Base-by-base conservation (phyloP, 805 yeast genomes). In the Candida chilensis region DNA sequence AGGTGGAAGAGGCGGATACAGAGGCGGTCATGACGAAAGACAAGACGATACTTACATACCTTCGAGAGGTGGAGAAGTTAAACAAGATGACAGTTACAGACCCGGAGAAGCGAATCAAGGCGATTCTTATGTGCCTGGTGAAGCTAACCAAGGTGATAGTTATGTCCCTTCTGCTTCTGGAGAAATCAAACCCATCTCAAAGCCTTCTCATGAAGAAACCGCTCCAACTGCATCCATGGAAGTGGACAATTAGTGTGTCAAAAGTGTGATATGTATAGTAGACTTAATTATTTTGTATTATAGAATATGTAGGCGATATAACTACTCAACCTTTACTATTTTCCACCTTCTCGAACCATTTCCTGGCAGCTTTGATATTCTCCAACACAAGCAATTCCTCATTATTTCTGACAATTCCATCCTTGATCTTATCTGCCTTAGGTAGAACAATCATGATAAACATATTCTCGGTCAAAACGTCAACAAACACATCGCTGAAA, bases 401-500 rank as follows among this genome's bases (percentile, higher is more conserved):
- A 20, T 52, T 52, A 24, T 47, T 57, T 11, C 52, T 41, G 33
- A 35, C 37, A 14, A 31, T 35, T 4, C 33, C 30, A 12, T 37
- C 45, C 16, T 27, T 37, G 2, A 33, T 32, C 18, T 33, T 37
- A 25, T 61, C 60, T 33, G 68, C 73, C 33, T 57, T 59, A 5
- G 25, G 25, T 44, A 75, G 55, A 5, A 74, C 74, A 27, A 75
- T 67, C 64, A 75, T 74, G 28, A 76, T 71, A 51, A 72, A 74
- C 59, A 75, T 60, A 39, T 75, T 75, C 20, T 74, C 67, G 6
- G 80, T 73, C 27, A 75, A 55, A 16, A 73, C 70, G 35, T 71
- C 74, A 21, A 75, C 68, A 38, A 63, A 63, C 36, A 60, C 62
- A 17, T 48, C 49, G 3, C 63, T 65, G 35, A 58, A 57, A 26